These are phyloP conservation scores for Cyclotella choctawhatcheeana DNA, from an alignment of 108 stramenopile species.

Conservation along the genomic window DNA sequence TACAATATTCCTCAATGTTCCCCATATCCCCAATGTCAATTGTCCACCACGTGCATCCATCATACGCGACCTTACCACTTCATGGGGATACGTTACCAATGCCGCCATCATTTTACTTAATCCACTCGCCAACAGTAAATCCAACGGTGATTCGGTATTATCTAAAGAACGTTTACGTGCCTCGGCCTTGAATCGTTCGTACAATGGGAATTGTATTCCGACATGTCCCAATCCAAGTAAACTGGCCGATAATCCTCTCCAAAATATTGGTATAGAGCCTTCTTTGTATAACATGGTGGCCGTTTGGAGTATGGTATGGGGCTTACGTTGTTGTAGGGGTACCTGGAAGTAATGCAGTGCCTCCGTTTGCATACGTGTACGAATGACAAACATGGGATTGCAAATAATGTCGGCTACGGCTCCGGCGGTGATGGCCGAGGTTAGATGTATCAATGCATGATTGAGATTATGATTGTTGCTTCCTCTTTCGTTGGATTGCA, in stretches of 20 bases:
- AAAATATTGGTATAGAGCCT: constrained; percentile 78
- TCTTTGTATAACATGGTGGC: constrained; percentile 56
- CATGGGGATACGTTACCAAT: constrained; percentile 89
- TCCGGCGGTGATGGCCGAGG: constrained; percentile 81
- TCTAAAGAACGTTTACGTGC: constrained; percentile 52
- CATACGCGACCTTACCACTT: constrained; percentile 89
- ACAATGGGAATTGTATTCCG: constrained; percentile 92
- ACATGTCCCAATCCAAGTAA: constrained; percentile 90
- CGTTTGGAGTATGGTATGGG: constrained; percentile 62
- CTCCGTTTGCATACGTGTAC: constrained; percentile 90
- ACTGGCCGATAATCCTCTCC: constrained; percentile 90
- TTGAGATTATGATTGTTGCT: constrained; percentile 46
- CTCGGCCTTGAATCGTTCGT: constrained; percentile 80
- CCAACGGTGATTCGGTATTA: constrained; percentile 62
- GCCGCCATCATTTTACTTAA: constrained; percentile 86
- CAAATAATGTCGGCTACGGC: constrained; percentile 87
- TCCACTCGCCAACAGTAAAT: constrained; percentile 78
- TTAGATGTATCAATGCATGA: constrained; percentile 72
- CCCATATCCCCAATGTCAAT: constrained; percentile 36
- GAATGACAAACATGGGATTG: constrained; percentile 92
- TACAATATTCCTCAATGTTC: constrained; percentile 59
- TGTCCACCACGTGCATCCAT: constrained; percentile 81
- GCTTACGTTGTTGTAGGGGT: constrained; percentile 30
- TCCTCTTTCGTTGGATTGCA: constrained; percentile 30
- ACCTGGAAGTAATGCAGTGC: constrained; percentile 74